Percentiles rank a stretch among this genome's conserved stretches.
Conservation (phyloP, 2,329 filamentous ascomycete species). For the Fusarium austroafricanum region DNA sequence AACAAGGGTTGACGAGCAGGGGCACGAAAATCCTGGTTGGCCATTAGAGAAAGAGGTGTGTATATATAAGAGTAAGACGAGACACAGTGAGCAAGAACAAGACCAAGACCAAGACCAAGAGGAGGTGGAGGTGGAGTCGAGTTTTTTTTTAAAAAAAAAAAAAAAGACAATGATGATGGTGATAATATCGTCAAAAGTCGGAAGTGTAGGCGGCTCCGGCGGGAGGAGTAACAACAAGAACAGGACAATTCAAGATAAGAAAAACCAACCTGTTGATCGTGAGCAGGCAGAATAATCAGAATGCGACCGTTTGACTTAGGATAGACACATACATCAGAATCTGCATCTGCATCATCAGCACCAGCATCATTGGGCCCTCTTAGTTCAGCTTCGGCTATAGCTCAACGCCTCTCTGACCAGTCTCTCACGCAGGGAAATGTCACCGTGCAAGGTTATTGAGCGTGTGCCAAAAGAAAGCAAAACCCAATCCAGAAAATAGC, state of each 20-base stretch:
- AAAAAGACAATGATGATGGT: slow-evolving; percentile 14
- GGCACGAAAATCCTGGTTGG: slow-evolving; percentile 33
- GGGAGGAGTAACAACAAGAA: slow-evolving; percentile 6
- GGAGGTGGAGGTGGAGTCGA: slow-evolving; percentile 21
- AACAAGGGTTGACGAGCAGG: slow-evolving; percentile 37
- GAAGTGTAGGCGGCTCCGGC: slow-evolving; percentile 22
- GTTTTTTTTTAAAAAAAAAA: slow-evolving; percentile 4
- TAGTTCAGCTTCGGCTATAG: slow-evolving; percentile 29
- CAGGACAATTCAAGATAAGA: slow-evolving; percentile 11
- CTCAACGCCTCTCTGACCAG: slow-evolving; percentile 10
- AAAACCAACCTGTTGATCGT: background rate
- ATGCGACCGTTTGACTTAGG: slow-evolving; percentile 5
- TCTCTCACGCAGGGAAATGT: slow-evolving; percentile 27
- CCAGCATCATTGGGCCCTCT: slow-evolving; percentile 29
- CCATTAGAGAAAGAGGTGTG: slow-evolving; percentile 17
- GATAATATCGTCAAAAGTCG: slow-evolving; percentile 4
- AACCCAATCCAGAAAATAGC: slow-evolving; percentile 30
- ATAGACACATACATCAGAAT: slow-evolving; percentile 6
- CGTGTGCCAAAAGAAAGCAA: slow-evolving; percentile 26
- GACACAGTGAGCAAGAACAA: slow-evolving; percentile 29
- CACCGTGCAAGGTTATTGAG: slow-evolving; percentile 34
- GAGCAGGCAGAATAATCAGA: background rate
- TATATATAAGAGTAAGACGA: slow-evolving; percentile 33
- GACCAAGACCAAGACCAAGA: background rate
- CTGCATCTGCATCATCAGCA: slow-evolving; percentile 21